Evolutionary conservation across 2,329 filamentous ascomycete species (phyloP).

Genomic region (Raffaelea ambrosiae): DNA sequence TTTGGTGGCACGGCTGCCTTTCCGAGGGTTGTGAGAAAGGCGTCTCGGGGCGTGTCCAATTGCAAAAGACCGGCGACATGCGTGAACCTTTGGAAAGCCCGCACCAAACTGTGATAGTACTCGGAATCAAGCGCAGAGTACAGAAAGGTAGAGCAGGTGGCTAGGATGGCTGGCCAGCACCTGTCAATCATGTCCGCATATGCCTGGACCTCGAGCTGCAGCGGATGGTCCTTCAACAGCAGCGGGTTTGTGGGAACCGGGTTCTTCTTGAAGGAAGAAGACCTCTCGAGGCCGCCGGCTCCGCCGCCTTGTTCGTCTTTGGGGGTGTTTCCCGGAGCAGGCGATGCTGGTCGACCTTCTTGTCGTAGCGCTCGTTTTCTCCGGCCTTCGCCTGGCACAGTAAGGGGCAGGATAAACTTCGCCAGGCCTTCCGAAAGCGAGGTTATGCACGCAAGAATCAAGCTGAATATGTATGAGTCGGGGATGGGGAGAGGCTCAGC

Average conservation of each 20-base stretch:
- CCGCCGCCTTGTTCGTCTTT: constrained; percentile 9
- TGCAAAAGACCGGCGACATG: constrained; percentile 88
- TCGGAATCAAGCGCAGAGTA: constrained; percentile 88
- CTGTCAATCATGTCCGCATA: constrained; percentile 79
- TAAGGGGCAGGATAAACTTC: constrained; percentile 86
- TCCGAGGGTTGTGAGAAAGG: constrained; percentile 85
- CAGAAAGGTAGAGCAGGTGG: constrained; percentile 90
- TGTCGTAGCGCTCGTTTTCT: constrained; percentile 40
- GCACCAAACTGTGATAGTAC: constrained; percentile 85
- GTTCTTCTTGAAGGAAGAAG: constrained; percentile 62
- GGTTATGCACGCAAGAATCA: constrained; percentile 82
- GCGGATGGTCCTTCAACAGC: constrained; percentile 61
- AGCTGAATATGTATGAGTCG: constrained; percentile 87
- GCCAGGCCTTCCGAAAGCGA: constrained; percentile 86
- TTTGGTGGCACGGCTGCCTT: constrained; percentile 90
- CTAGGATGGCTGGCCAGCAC: constrained; percentile 93
- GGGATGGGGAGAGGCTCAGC: constrained; percentile 73
- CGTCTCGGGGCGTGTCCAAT: constrained; percentile 79
- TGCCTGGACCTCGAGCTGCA: constrained; percentile 61
- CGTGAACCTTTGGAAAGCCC: constrained; percentile 89
- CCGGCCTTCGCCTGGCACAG: constrained; percentile 64
- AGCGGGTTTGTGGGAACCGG: constrained; percentile 81
- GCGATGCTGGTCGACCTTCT: constrained; percentile 35
- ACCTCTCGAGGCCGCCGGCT: constrained; percentile 39
- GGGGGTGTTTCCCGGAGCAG: constrained; percentile 21